Evolutionary conservation across 306 rosid species (phyloP).

Genomic region (Sechiopsis laciniata): DNA sequence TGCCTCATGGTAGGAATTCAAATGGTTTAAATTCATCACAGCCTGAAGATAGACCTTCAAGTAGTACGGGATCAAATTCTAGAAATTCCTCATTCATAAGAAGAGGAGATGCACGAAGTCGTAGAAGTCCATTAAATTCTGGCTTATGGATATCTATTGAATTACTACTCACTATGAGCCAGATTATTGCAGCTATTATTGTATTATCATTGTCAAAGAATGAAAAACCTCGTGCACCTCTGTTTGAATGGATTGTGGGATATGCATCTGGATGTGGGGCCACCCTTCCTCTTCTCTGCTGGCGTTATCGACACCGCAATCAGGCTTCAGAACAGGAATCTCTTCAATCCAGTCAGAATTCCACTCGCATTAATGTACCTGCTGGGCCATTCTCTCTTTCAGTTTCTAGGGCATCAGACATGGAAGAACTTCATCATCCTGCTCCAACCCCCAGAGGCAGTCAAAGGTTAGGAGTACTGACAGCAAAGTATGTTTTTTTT

Average conservation of each 20-base stretch:
- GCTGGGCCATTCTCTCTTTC: slow-evolving; percentile 61
- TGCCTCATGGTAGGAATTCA: slow-evolving; percentile 46
- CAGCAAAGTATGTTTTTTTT: slow-evolving; percentile 52
- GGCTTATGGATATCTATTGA: slow-evolving; percentile 91
- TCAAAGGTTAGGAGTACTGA: slow-evolving; percentile 41
- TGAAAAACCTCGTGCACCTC: slow-evolving; percentile 72
- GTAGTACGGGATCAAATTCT: slow-evolving; percentile 44
- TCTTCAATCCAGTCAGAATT: slow-evolving; percentile 59
- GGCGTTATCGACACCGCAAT: slow-evolving; percentile 79
- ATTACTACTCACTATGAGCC: slow-evolving; percentile 68
- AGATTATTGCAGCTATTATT: slow-evolving; percentile 69
- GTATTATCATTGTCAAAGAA: slow-evolving; percentile 74
- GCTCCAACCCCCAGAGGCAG: slow-evolving; percentile 42
- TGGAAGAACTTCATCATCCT: slow-evolving; percentile 52
- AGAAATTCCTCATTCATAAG: slow-evolving; percentile 56
- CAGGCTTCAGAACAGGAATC: slow-evolving; percentile 64
- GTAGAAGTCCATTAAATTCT: slow-evolving; percentile 83
- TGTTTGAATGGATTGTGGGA: slow-evolving; percentile 83
- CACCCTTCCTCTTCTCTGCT: slow-evolving; percentile 81
- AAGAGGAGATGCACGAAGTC: slow-evolving; percentile 68
- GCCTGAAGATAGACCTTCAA: slow-evolving; percentile 48
- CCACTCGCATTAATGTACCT: slow-evolving; percentile 63
- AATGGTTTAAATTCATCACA: slow-evolving; percentile 34
- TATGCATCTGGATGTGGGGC: slow-evolving; percentile 90
- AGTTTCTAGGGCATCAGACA: slow-evolving; percentile 56